These are phyloP conservation scores for Chlamydomonas sphaeroides DNA, from an alignment of 139 green algal species.

Conservation along the genomic window DNA sequence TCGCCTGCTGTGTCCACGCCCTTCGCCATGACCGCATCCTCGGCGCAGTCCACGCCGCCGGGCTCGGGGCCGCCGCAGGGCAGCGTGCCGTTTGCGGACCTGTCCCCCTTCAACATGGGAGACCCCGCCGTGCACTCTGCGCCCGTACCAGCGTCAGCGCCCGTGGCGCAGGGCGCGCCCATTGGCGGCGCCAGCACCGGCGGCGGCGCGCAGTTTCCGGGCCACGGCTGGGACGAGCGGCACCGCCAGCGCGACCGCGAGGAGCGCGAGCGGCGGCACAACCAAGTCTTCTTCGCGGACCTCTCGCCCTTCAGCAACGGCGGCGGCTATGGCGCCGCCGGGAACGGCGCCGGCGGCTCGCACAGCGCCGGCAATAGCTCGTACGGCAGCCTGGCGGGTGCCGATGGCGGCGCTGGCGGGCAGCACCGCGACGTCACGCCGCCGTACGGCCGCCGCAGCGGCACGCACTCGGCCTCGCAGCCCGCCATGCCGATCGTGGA, in stretches of 20 bases:
- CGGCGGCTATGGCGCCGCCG: not conserved
- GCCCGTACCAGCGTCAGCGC: too few species aligned
- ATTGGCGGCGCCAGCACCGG: too few species aligned
- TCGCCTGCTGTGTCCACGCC: constrained; percentile 17
- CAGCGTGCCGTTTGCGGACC: constrained; percentile 22
- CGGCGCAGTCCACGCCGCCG: constrained; percentile 18
- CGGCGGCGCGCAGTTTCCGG: too few species aligned
- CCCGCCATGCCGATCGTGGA: constrained; percentile 12
- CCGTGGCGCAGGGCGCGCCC: too few species aligned
- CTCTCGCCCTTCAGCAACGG: not conserved
- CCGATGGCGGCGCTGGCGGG: too few species aligned
- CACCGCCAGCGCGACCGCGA: too few species aligned
- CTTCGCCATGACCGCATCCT: constrained; percentile 1
- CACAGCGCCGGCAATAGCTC: too few species aligned
- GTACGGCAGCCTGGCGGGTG: too few species aligned
- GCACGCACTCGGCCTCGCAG: not conserved
- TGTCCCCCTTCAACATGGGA: constrained; percentile 36
- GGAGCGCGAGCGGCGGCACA: not conserved
- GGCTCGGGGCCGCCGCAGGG: not conserved
- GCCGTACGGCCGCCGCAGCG: not conserved
- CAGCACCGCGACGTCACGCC: not conserved
- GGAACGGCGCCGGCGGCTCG: not conserved
- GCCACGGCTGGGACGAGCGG: too few species aligned
- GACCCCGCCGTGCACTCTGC: too few species aligned
- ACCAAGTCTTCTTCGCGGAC: not conserved